Evolutionary conservation across 768 basidiomycete genomes (phyloP).

Genomic region (Favolaschia claudopus): DNA sequence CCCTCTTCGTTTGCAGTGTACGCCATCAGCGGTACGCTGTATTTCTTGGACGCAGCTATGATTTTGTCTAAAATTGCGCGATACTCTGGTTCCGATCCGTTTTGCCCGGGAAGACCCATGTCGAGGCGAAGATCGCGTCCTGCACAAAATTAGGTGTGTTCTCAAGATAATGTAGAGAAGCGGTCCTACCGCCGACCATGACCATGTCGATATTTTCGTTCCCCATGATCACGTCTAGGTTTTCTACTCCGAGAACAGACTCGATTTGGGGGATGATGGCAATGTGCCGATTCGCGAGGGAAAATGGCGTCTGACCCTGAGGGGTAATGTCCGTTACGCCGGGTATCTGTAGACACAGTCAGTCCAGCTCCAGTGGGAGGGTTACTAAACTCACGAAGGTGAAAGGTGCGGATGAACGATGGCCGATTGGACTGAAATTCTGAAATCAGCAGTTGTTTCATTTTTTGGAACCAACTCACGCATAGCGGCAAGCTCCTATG

Average conservation of each 20-base stretch:
- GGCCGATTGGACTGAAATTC: slow-evolving; percentile 1
- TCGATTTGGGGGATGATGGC: slow-evolving; percentile 19
- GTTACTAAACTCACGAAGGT: not conserved
- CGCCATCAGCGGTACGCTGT: too few relatives aligned
- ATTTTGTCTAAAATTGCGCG: too few relatives aligned
- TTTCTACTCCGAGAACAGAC: not conserved
- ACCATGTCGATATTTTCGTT: not conserved
- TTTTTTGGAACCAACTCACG: not conserved
- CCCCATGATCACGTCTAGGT: slow-evolving; percentile 11
- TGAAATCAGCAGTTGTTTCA: not conserved
- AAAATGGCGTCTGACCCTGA: not conserved
- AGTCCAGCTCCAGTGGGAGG: not conserved
- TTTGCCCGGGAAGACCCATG: too few relatives aligned
- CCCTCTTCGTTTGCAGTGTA: too few relatives aligned
- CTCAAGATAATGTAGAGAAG: too few relatives aligned
- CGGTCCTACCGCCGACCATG: slow-evolving; percentile 4
- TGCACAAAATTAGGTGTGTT: too few relatives aligned
- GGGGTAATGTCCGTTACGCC: slow-evolving; percentile 1
- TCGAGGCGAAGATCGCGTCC: too few relatives aligned
- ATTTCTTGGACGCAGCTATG: too few relatives aligned
- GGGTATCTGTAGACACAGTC: not conserved
- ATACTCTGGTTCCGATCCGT: too few relatives aligned
- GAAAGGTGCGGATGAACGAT: slow-evolving; percentile 15
- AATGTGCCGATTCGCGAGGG: slow-evolving; percentile 14
- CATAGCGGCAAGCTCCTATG: slow-evolving; percentile 2